Evolutionary conservation across 1,139 yeast species (phyloP).

Genomic region (Protomyces lactucae-debilis): DNA sequence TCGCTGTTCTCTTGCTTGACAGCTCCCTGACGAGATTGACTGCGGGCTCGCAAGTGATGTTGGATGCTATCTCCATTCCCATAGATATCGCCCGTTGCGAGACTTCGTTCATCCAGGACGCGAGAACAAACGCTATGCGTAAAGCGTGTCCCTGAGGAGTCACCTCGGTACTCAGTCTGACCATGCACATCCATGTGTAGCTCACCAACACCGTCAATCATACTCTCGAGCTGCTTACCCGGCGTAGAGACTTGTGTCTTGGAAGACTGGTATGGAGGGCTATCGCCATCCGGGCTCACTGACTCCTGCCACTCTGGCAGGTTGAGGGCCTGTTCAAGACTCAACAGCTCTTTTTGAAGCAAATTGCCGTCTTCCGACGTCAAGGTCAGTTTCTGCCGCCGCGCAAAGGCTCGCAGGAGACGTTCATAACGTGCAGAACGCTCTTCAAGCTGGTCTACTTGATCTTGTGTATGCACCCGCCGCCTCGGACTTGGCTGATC

Average conservation of each 20-base stretch:
- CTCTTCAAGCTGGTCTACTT: constrained; percentile 40
- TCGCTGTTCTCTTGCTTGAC: constrained; percentile 17
- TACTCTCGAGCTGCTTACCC: constrained; percentile 32
- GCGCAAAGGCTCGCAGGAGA: constrained; percentile 36
- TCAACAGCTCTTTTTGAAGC: constrained; percentile 1
- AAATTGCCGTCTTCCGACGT: constrained; percentile 30
- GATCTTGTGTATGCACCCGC: constrained; percentile 39
- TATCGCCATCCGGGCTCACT: background rate
- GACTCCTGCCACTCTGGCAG: constrained; percentile 3
- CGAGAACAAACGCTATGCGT: constrained; percentile 33
- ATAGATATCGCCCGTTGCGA: constrained; percentile 24
- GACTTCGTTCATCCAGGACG: constrained; percentile 22
- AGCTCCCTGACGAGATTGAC: background rate
- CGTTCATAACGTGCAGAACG: constrained; percentile 41
- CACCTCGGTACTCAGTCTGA: constrained; percentile 34
- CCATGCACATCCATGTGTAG: constrained; percentile 35
- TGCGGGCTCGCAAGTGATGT: background rate
- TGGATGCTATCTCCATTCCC: constrained; percentile 29
- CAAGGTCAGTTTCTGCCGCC: constrained; percentile 45
- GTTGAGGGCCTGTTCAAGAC: background rate
- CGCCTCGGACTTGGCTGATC: constrained; percentile 64
- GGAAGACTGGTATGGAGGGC: background rate
- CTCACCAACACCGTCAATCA: constrained; percentile 34
- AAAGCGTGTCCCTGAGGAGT: constrained; percentile 34
- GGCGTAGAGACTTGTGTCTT: constrained; percentile 14